Percentiles rank a stretch among this genome's conserved stretches.
Conservation (phyloP, 2,329 filamentous ascomycete genomes). For the Clathrospora elynae region DNA sequence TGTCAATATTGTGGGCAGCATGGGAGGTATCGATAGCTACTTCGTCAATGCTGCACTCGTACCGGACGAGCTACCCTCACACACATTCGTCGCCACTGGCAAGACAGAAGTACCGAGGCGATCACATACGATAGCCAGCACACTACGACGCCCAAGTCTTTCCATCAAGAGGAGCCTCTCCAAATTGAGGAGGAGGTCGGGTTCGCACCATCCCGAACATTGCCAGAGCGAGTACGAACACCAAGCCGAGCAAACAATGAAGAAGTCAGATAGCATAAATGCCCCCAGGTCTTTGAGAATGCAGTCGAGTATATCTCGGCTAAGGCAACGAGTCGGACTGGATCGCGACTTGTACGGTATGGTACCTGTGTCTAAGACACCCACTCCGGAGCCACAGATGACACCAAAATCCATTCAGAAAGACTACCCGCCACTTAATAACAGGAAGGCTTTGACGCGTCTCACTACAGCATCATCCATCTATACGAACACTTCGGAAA, state of each 20-base stretch:
- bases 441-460: conserved; percentile 2
- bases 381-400: conserved; percentile 2
- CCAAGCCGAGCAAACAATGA: conserved; percentile 1
- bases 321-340: conserved; percentile 23
- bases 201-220: conserved; percentile 21
- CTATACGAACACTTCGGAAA: conserved; percentile 4
- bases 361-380: neutral
- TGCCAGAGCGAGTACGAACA: conserved; percentile 8
- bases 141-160: conserved; percentile 34
- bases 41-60: conserved; percentile 24
- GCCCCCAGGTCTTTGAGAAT: conserved; percentile 13
- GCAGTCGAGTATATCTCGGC: conserved; percentile 26
- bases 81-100: conserved; percentile 31
- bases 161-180: conserved; percentile 36
- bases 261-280: conserved; percentile 8
- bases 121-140: conserved; percentile 34
- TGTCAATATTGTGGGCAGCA: conserved; percentile 32
- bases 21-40: conserved; percentile 25
- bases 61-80: conserved; percentile 36
- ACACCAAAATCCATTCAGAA: conserved; percentile 3
- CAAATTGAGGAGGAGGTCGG: conserved; percentile 25
- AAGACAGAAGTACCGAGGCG: conserved; percentile 33
- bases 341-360: conserved; percentile 14
- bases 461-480: conserved; percentile 13
- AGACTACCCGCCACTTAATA: conserved; percentile 4